Evolutionary conservation across 352 stramenopile species (phyloP).

Genomic region (Phytopythium delawarense): DNA sequence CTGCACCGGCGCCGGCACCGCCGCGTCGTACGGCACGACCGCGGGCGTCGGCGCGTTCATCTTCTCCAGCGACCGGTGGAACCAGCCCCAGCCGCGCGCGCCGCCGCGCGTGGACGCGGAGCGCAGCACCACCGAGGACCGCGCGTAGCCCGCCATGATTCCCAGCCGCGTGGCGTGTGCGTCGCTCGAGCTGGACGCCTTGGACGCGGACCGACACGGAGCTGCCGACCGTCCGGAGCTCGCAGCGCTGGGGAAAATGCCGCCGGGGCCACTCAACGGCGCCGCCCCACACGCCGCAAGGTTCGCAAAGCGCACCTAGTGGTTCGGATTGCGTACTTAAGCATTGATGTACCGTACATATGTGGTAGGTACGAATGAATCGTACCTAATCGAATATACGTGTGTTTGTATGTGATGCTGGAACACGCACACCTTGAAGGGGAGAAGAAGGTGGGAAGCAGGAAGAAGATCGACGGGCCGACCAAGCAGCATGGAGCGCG

Average conservation of each 20-base stretch:
- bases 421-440: slow-evolving; percentile 21
- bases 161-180: neutral
- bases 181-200: neutral
- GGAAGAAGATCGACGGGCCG: neutral
- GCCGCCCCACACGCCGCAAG: neutral
- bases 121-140: slow-evolving; percentile 55
- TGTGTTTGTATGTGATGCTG: neutral
- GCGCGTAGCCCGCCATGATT: slow-evolving; percentile 53
- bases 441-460: neutral
- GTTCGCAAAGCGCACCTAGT: slow-evolving; percentile 1
- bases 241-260: neutral
- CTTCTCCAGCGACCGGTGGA: slow-evolving; percentile 77
- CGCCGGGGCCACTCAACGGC: neutral
- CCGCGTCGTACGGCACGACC: slow-evolving; percentile 57
- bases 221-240: neutral
- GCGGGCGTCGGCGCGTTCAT: slow-evolving; percentile 72
- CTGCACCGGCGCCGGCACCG: slow-evolving; percentile 44
- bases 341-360: neutral
- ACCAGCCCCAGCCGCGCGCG: slow-evolving; percentile 78
- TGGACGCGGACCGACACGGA: neutral
- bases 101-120: slow-evolving; percentile 53
- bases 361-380: neutral
- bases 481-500: slow-evolving; percentile 15
- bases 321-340: slow-evolving; percentile 1
- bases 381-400: neutral